phyloP scores from a whole-genome alignment of 352 stramenopile genomes.

The Phytophthora litchii region DNA sequence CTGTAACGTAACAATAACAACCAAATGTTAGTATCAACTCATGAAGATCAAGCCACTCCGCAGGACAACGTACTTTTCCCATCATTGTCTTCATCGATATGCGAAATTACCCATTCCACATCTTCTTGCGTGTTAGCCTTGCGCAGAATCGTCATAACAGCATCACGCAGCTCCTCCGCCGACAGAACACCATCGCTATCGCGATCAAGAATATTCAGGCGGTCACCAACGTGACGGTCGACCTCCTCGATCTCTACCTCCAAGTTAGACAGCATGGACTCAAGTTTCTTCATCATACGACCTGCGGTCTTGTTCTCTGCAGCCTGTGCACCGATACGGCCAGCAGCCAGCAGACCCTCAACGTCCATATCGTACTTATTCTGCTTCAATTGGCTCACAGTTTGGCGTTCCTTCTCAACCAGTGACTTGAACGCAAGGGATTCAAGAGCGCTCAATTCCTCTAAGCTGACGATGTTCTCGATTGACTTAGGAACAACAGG shows the following conservation, averaged over 20 bases:
- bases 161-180: constrained; percentile 95
- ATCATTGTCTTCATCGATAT: constrained; percentile 93
- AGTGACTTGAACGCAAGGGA: constrained; percentile 88
- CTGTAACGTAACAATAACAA: constrained; percentile 47
- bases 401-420: constrained; percentile 87
- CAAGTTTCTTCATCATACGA: constrained; percentile 92
- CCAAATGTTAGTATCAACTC: constrained; percentile 21
- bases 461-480: constrained; percentile 80
- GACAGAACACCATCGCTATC: constrained; percentile 96
- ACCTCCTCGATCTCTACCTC: constrained; percentile 95
- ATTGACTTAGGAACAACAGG: constrained; percentile 56
- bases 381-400: constrained; percentile 85
- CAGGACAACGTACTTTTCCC: constrained; percentile 71
- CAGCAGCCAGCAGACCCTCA: constrained; percentile 75
- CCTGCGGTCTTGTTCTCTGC: constrained; percentile 91
- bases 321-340: constrained; percentile 76
- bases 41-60: constrained; percentile 1
- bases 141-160: constrained; percentile 95
- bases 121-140: constrained; percentile 95
- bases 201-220: constrained; percentile 97
- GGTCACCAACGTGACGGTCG: constrained; percentile 96
- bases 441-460: constrained; percentile 83
- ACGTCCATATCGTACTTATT: constrained; percentile 92
- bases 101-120: constrained; percentile 94
- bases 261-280: constrained; percentile 94